Conservation (phyloP, 1,139 yeast species). For the Pichia sp. region DNA sequence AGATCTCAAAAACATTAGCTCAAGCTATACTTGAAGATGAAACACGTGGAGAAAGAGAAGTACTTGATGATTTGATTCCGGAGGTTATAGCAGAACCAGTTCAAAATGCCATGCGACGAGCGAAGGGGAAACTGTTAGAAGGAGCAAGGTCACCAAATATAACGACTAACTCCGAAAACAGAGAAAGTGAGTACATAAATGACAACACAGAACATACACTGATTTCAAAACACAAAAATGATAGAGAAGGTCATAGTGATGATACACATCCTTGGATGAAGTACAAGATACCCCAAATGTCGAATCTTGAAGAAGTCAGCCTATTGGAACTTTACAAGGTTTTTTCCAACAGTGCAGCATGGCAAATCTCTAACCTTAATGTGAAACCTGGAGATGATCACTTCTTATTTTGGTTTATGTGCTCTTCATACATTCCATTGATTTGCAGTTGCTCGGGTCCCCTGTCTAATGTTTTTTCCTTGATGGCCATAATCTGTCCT, state of each 20-base stretch:
- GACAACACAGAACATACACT: too few relatives aligned
- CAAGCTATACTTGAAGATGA: conserved; percentile 6
- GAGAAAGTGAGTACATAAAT: too few relatives aligned
- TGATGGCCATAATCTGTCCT: conserved; percentile 62
- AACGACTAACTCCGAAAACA: too few relatives aligned
- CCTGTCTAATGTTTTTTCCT: conserved; percentile 61
- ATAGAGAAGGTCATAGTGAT: too few relatives aligned
- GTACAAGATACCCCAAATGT: conserved; percentile 6
- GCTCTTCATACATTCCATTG: conserved; percentile 64
- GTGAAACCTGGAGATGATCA: conserved; percentile 40
- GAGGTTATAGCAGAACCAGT: not conserved
- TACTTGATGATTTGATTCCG: conserved; percentile 5
- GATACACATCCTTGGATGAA: too few relatives aligned
- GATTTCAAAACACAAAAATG: too few relatives aligned
- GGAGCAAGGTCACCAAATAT: too few relatives aligned
- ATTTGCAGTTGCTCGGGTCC: conserved; percentile 76
- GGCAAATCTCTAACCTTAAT: conserved; percentile 25
- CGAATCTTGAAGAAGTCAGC: conserved; percentile 12
- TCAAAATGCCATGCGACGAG: too few relatives aligned
- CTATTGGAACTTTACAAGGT: conserved; percentile 18
- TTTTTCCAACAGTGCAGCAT: conserved; percentile 20
- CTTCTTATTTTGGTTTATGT: conserved; percentile 51
- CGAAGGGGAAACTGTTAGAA: too few relatives aligned
- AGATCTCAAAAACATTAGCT: conserved; percentile 1
- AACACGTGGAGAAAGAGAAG: not conserved